phyloP scores from a whole-genome alignment of 2,329 filamentous ascomycete genomes.

The Fusarium sp. region DNA sequence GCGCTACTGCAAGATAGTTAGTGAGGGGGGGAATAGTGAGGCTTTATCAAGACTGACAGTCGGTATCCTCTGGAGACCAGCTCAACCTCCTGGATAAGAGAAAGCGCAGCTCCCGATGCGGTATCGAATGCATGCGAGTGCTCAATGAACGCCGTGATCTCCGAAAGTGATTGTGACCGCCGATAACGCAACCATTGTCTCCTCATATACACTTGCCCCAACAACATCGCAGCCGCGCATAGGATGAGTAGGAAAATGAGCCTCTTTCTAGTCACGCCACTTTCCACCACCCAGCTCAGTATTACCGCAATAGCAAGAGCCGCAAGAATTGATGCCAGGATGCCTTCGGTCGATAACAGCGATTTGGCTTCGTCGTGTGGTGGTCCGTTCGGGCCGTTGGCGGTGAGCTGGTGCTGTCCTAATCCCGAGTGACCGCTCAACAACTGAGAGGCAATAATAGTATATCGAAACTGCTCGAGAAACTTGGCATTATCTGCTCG shows the following conservation, averaged over 20 bases:
- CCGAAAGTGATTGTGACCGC: conserved; percentile 77
- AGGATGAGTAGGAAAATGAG: conserved; percentile 59
- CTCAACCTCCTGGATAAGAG: conserved; percentile 94
- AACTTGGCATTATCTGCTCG: conserved; percentile 85
- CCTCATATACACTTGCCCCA: conserved; percentile 76
- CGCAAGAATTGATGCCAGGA: conserved; percentile 58
- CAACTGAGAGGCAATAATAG: conserved; percentile 90
- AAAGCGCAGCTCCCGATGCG: conserved; percentile 78
- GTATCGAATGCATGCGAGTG: conserved; percentile 85
- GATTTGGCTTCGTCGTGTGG: conserved; percentile 39
- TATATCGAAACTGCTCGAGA: conserved; percentile 92
- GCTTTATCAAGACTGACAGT: conserved; percentile 65
- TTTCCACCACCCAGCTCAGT: conserved; percentile 74
- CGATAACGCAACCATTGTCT: conserved; percentile 86
- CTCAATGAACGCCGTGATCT: conserved; percentile 74
- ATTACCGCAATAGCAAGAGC: conserved; percentile 77
- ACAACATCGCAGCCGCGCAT: conserved; percentile 63
- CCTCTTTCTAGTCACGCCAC: conserved; percentile 67
- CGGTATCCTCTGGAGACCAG: conserved; percentile 91
- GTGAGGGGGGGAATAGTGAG: neutral
- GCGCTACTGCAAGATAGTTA: conserved; percentile 70
- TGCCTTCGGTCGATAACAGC: conserved; percentile 55
- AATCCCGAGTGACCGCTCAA: conserved; percentile 75
- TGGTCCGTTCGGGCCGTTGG: conserved; percentile 23
- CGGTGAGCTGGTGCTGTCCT: conserved; percentile 44